phyloP scores from a whole-genome alignment of 192 early-diverging fungal genomes.

The Phycomyces nitens region DNA sequence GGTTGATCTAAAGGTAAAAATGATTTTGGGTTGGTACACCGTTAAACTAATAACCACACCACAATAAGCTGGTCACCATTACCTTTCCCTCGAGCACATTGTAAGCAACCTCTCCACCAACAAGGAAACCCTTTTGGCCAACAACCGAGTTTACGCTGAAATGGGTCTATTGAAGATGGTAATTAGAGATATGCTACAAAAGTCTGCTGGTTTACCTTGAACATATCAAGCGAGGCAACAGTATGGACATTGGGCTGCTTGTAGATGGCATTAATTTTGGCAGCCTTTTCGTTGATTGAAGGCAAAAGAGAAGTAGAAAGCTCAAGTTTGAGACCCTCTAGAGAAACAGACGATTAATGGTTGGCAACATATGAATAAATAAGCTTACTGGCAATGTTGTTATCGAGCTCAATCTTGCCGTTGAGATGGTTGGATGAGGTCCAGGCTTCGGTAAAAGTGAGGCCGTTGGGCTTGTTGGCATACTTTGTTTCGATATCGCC shows the following conservation, averaged over 20 bases:
- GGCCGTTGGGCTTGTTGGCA: conserved; percentile 86
- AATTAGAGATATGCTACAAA: too few species aligned
- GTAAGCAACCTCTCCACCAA: conserved; percentile 93
- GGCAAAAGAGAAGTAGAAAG: conserved; percentile 80
- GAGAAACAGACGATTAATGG: too few species aligned
- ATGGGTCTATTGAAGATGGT: conserved; percentile 54
- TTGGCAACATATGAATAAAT: not conserved
- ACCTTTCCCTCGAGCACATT: conserved; percentile 86
- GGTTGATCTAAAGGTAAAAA: conserved; percentile 45
- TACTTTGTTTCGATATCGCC: conserved; percentile 99
- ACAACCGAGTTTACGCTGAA: conserved; percentile 84
- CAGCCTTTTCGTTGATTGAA: conserved; percentile 73
- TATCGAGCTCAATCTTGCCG: conserved; percentile 88
- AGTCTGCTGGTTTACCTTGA: conserved; percentile 61
- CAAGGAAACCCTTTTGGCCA: conserved; percentile 83
- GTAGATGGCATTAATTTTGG: conserved; percentile 84
- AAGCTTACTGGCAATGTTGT: conserved; percentile 75
- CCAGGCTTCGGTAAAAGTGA: conserved; percentile 97
- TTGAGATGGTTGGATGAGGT: conserved; percentile 90
- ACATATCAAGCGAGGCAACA: conserved; percentile 84
- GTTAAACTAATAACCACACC: too few species aligned
- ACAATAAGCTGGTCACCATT: too few species aligned
- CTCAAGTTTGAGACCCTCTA: conserved; percentile 94
- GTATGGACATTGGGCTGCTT: conserved; percentile 95
- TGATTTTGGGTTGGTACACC: conserved; percentile 6